Evolutionary conservation across 2,329 filamentous ascomycete species (phyloP), one percentile per base, ranked within the genome.

Genomic region (Dryadomyces sulphureus): DNA sequence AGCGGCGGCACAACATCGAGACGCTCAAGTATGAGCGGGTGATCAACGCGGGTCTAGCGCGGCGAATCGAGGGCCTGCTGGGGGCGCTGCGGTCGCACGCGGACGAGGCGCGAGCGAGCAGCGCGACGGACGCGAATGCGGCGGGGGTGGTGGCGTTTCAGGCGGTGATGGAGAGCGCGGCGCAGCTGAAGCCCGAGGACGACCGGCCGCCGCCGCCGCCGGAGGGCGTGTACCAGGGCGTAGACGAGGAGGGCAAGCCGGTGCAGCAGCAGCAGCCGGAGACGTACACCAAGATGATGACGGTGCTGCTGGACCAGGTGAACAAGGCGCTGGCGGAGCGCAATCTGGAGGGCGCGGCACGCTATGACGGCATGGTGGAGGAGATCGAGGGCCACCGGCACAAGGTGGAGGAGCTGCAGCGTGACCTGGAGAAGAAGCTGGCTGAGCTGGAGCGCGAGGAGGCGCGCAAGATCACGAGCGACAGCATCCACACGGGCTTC

Each of bases 231-330:
- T 82, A 93, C 42, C 71, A 83, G 21, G 89, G 89, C 2, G 81
- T 80, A 53, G 88, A 85, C 41, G 82, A 95, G 24, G 82, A 93
- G 58, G 72, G 73, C 38, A 72, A 86, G 46, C 14, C 16, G 8
- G 76, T 82, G 60, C 79, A 73, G 57, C 77, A 85, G 8, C 76
- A 83, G 60, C 79, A 73, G 57, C 77, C 85, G 55, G 86, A 85
- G 1, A 83, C 81, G 14, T 98, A 94, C 60, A 92, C 87, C 35
- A 87, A 93, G 69, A 98, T 98, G 92, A 89, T 98, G 83, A 85
- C 85, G n/a, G 79, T 81, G n/a, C 65, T 98, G 56, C 75, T 96
- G 19, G 92, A 98, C 57, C 84, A 94, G 63, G 88, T 96, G 38
- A 95, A 94, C 57, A 72, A 77, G 63, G 79, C 85, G 43, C 70